Conservation (phyloP, 495 filamentous ascomycete genomes). For the Rostrohypoxylon terebratum region DNA sequence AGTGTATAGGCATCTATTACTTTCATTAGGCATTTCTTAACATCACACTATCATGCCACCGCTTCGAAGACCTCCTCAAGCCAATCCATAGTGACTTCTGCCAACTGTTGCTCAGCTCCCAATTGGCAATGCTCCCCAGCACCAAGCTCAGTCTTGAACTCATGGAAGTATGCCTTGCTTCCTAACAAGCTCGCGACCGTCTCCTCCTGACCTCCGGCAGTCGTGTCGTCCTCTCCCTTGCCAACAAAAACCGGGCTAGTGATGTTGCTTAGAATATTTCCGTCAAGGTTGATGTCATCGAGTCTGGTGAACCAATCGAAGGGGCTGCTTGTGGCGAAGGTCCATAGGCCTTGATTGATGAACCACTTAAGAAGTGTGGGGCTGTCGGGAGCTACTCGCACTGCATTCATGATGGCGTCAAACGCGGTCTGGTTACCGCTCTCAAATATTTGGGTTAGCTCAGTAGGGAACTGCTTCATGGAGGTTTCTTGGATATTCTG, state of each 20-base stretch:
- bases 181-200: conserved; percentile 47
- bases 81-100: conserved; percentile 32
- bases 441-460: neutral
- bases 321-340: conserved; percentile 52
- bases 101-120: conserved; percentile 32
- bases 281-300: conserved; percentile 43
- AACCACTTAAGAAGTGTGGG: conserved; percentile 47
- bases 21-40: neutral
- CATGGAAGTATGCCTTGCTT: conserved; percentile 41
- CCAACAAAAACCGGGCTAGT: conserved; percentile 53
- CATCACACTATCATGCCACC: conserved; percentile 9
- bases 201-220: conserved; percentile 49
- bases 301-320: conserved; percentile 48
- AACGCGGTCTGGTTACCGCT: conserved; percentile 27
- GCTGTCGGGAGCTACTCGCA: neutral
- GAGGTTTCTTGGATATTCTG: conserved; percentile 33
- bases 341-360: conserved; percentile 56
- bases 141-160: conserved; percentile 44
- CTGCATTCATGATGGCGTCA: conserved; percentile 33
- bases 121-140: conserved; percentile 41
- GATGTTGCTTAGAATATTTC: conserved; percentile 45
- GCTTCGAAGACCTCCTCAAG: conserved; percentile 22
- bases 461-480: neutral
- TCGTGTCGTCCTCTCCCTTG: conserved; percentile 48
- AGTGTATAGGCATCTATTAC: no score